Percentiles rank a stretch among this genome's conserved stretches.
phyloP scores from a whole-genome alignment of 75 land plant genomes.

The Pseudotsuga menziesii region DNA sequence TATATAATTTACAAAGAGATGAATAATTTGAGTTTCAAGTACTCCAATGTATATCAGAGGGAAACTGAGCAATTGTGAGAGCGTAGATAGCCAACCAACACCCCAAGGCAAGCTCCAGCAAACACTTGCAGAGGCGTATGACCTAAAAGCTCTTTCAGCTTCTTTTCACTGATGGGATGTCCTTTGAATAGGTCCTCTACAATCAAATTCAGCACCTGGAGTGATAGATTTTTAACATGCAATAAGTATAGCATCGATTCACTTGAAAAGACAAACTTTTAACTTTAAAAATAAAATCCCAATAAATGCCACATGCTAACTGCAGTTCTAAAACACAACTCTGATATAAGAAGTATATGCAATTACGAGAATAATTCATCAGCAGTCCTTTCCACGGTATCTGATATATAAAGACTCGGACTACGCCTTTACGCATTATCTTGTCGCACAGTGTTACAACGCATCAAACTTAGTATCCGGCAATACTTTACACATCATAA shows the following conservation, averaged over 20 bases:
- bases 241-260: neutral
- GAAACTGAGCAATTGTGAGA: slow-evolving; percentile 38
- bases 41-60: neutral
- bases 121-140: slow-evolving; percentile 93
- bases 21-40: no score
- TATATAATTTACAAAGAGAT: no score
- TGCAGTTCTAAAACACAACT: no score
- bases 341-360: no score
- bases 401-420: neutral
- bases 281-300: neutral
- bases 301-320: no score
- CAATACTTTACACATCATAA: no score
- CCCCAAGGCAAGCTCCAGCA: slow-evolving; percentile 85
- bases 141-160: slow-evolving; percentile 91
- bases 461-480: no score
- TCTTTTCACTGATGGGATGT: slow-evolving; percentile 88
- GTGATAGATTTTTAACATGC: no score
- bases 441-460: no score
- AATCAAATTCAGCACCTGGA: slow-evolving; percentile 87
- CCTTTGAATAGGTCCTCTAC: slow-evolving; percentile 89
- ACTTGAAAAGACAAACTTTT: neutral
- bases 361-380: neutral
- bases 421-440: neutral
- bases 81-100: slow-evolving; percentile 65
- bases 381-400: neutral